Evolutionary conservation across 2,329 filamentous ascomycete species (phyloP), one percentile per base, ranked within the genome.

Genomic region (Cordyceps cateniannulata): DNA sequence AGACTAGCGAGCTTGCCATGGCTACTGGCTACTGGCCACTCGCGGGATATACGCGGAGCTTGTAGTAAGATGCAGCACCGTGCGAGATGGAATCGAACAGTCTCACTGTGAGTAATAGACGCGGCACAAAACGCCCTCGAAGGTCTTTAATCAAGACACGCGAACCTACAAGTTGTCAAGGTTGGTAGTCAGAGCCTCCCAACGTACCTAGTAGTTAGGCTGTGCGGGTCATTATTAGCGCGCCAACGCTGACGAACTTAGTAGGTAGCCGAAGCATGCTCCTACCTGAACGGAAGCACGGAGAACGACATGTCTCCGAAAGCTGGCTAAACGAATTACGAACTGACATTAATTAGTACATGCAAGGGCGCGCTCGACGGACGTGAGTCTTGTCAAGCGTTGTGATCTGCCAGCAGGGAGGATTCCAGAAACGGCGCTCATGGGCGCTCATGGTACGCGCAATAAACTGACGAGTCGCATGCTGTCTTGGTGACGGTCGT

Each of bases 271-370:
- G 20, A 14, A 44, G 51, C 18, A 20, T 16, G 54, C 32, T 27
- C 27, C 54, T 12, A 48, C n/a, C n/a, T n/a, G 44, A 48, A 48
- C 54, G 54, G 54, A 57, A 35, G 44, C 9, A 47, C 54, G 44
- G 42, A 57, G 54, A 57, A n/a, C 32, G 42, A 38, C 54, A 48
- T 48, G 54, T 48, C 54, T 45, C 54, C 54, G 54, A 57, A 27
- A 25, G 22, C 44, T 47, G 20, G 16, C 10, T 8, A 35, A 51
- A 29, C 49, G 22, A 16, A 51, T 3, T 24, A 55, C 40, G 9
- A 27, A 14, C 22, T 8, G 18, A 48, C 42, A 18, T n/a, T n/a
- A 10, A 8, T 16, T 20, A 38, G 42, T 14, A 56, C 53, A 44
- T 56, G 29, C 54, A 48, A 48, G 54, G 42, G 54, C 54, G 44